Evolutionary conservation across 768 basidiomycete genomes (phyloP).

Genomic region (Lactarius sp.): DNA sequence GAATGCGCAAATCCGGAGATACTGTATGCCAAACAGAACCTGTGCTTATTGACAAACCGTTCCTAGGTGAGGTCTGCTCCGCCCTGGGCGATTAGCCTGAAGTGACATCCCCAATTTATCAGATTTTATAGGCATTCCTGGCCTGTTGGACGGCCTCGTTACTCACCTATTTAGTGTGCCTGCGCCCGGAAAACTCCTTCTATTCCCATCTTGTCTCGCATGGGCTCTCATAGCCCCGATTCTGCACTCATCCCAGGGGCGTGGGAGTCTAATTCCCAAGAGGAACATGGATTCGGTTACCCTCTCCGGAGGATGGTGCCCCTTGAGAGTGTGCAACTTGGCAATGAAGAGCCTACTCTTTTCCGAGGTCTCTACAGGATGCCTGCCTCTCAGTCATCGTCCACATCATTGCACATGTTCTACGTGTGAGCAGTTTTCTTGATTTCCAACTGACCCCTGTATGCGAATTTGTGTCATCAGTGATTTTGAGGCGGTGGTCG

Average conservation of each 20-base stretch:
- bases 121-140: not conserved
- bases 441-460: not conserved
- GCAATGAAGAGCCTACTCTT: not conserved
- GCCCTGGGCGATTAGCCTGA: too few relatives aligned
- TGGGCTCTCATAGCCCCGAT: not conserved
- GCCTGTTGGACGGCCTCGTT: not conserved
- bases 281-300: conserved; percentile 16
- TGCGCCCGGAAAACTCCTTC: not conserved
- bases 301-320: conserved; percentile 24
- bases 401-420: conserved; percentile 20
- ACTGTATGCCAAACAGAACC: conserved; percentile 1
- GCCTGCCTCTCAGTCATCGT: conserved; percentile 17
- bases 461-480: not conserved
- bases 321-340: conserved; percentile 6
- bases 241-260: not conserved
- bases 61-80: not conserved
- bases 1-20: too few relatives aligned
- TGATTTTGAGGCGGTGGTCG: conserved; percentile 22
- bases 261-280: conserved; percentile 1
- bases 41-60: not conserved
- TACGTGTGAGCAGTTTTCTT: conserved; percentile 10
- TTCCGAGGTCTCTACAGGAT: conserved; percentile 10
- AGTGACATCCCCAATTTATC: not conserved
- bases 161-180: not conserved
- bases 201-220: not conserved